These are phyloP conservation scores for Boletus sensibilis DNA, from an alignment of 768 basidiomycete genomes.

Conservation along the genomic window DNA sequence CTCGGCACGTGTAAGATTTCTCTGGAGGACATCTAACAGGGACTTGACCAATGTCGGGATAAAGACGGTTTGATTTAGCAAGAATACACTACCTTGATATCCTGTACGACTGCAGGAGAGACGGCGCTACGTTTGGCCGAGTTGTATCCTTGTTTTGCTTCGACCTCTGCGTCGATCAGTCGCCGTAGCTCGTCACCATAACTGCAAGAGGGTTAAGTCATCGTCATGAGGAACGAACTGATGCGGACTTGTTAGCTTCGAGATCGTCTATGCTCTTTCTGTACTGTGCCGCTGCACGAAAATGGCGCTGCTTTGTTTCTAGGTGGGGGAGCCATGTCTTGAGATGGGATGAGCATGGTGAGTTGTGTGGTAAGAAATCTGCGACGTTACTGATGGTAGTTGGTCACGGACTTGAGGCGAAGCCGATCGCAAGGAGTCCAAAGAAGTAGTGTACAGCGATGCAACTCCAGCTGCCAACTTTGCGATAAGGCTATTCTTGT, in stretches of 20 bases:
- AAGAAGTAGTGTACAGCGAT: conserved; percentile 59
- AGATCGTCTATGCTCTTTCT: conserved; percentile 88
- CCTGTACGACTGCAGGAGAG: conserved; percentile 63
- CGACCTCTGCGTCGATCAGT: conserved; percentile 60
- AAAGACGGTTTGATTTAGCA: background rate
- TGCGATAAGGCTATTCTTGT: conserved; percentile 80
- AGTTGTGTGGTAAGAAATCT: background rate
- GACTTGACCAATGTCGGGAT: conserved; percentile 48
- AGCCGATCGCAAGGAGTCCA: conserved; percentile 43
- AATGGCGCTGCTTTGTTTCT: conserved; percentile 81
- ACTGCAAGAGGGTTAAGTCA: conserved; percentile 39
- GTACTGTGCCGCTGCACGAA: conserved; percentile 85
- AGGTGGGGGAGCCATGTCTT: conserved; percentile 79
- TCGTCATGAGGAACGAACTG: background rate
- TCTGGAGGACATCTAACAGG: conserved; percentile 67
- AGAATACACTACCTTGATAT: conserved; percentile 61
- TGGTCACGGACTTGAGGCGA: conserved; percentile 43
- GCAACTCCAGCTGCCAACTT: conserved; percentile 78
- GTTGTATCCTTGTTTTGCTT: conserved; percentile 71
- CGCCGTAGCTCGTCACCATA: conserved; percentile 89
- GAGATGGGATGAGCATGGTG: conserved; percentile 13
- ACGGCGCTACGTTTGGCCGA: conserved; percentile 63
- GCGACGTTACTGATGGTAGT: conserved; percentile 53
- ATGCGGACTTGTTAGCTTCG: conserved; percentile 62
- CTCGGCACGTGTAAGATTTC: conserved; percentile 65